phyloP scores from a whole-genome alignment of 495 filamentous ascomycete species.

The Neurospora sp. region DNA sequence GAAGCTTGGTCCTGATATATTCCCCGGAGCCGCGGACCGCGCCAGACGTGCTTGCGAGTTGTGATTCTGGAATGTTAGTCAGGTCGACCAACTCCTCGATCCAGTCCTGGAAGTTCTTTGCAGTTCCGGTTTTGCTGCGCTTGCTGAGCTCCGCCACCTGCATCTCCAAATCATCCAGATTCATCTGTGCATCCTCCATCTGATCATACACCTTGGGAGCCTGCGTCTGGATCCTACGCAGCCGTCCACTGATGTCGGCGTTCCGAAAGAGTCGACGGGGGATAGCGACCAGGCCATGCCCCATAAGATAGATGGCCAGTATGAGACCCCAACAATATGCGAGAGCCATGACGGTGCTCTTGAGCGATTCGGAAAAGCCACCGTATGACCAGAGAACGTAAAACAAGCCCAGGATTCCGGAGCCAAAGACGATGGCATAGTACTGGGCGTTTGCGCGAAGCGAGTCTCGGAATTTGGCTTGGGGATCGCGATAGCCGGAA shows the following conservation, averaged over 20 bases:
- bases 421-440: constrained; percentile 66
- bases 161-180: constrained; percentile 69
- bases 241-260: constrained; percentile 57
- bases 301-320: constrained; percentile 93
- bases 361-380: constrained; percentile 45
- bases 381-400: constrained; percentile 79
- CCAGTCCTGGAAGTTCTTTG: constrained; percentile 79
- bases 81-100: constrained; percentile 81
- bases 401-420: constrained; percentile 59
- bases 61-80: constrained; percentile 54
- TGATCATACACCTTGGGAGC: constrained; percentile 80
- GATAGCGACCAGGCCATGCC: constrained; percentile 86
- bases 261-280: constrained; percentile 70
- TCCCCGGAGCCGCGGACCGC: constrained; percentile 26
- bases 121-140: constrained; percentile 68
- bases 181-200: constrained; percentile 72
- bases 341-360: constrained; percentile 80
- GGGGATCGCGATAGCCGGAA: constrained; percentile 81
- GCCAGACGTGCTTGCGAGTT: constrained; percentile 36
- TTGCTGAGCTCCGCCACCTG: constrained; percentile 69
- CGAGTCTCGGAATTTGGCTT: constrained; percentile 70
- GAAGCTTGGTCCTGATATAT: constrained; percentile 36
- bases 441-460: constrained; percentile 80
- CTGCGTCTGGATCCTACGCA: constrained; percentile 64
- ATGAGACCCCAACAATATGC: constrained; percentile 89